Evolutionary conservation across 768 basidiomycete genomes (phyloP), one percentile per base, ranked within the genome.

Genomic region (Boletus edulis): DNA sequence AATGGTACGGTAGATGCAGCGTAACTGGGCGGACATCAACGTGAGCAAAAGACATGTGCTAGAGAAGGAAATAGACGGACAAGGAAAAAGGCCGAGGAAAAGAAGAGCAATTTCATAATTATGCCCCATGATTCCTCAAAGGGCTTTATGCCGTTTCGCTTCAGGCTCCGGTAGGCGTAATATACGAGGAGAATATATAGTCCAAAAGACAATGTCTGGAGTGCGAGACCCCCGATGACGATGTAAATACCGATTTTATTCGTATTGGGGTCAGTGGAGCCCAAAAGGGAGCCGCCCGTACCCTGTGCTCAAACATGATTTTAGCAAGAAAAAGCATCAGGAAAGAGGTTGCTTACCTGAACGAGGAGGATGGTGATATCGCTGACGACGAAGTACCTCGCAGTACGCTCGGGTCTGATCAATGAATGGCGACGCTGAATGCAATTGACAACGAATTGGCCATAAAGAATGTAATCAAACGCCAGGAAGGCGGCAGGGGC

Each of bases 391-490:
- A 73, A 72, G 24, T 65, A 60, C 32, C 34, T 42, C 3, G 62
- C 63, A 0, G 66, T 62, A 32, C 54, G 61, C 41, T 67, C 61
- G 13, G 70, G 72, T 29, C 51, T 54, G 46, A 72, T 62, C 22
- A 59, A 32, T 9, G 65, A 65, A 40, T 70, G 57, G 10, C 44
- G 55, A 42, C 52, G 60, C 1, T 61, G 52, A 14, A 62, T 52
- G 9, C 60, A 68, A 13, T 41, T 45, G 44, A 59, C 40, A 0
- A 68, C 40, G 15, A 73, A 61, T 20, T 60, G 58, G 4, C 73
- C 70, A 22, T 69, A 72, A 10, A 71, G 49, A 22, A 73, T 68
- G 44, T 71, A 72, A 49, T 72, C 64, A 39, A 69, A 73, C 15
- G 73, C 71, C 18, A 73, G 56, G 42, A 67, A 72, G 3, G 62